Evolutionary conservation across 192 early-diverging fungal species (phyloP), one percentile per base, ranked within the genome.

Genomic region (Diversispora eburnea): DNA sequence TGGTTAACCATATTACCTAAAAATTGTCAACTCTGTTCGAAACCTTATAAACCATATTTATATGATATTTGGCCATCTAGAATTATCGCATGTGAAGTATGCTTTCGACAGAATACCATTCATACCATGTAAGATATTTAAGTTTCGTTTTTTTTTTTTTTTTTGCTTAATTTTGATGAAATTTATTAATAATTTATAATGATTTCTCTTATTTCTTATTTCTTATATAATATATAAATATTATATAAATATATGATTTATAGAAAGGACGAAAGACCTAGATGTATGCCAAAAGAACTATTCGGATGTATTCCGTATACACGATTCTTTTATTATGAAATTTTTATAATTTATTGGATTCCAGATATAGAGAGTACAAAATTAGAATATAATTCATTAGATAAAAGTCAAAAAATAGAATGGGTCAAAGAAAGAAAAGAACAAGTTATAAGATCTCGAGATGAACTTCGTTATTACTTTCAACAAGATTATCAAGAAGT

Each of bases 51-150:
- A 58, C n/a, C 8, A 58, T 58, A 22, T 58, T 22, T 22, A 22
- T 58, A 58, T 20, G 20, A 58, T 22, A 58, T 58, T 20, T 58
- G 57, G 57, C 57, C 57, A 19, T 58, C 57, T 22, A 58, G n/a
- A 25, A 33, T 58, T 58, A 19, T 58, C 6, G n/a, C 19, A 22
- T 58, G 57, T 5, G 57, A 25, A 58, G 8, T 8, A 8, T 58
- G 57, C 22, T 58, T 58, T 58, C n/a, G 57, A 22, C 8, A 58
- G 22, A 58, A 58, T 22, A 58, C 57, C 22, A 58, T 58, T 22
- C 20, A 58, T 4, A 54, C 51, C 51, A 54, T 54, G 51, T 54
- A 54, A 54, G 51, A 33, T 0, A 33, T 54, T 17, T 54, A 17
- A 17, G 51, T 10, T 54, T 51, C 12, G 10, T 54, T 4, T 54